Evolutionary conservation across 257 asterid genomes (phyloP).

Genomic region (Solanum corneliomulleri): DNA sequence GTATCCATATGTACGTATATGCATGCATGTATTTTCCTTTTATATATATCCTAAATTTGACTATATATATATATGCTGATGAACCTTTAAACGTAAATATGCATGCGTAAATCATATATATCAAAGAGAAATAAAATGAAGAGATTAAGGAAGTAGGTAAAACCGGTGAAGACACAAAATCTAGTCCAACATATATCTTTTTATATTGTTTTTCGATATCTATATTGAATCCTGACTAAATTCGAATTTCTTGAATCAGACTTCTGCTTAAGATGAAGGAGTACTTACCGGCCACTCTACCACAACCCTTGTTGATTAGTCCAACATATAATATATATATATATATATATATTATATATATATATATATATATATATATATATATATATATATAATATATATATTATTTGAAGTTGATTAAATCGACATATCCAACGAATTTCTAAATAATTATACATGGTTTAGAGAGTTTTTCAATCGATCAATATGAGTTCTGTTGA

Average conservation of each 20-base stretch:
- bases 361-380: no score
- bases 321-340: not conserved
- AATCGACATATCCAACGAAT: not conserved
- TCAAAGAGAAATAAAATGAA: not conserved
- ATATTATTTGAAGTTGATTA: not conserved
- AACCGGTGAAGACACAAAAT: slow-evolving; percentile 40
- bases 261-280: not conserved
- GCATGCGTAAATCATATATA: not conserved
- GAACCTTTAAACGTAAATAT: not conserved
- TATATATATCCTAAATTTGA: not conserved
- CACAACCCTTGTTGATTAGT: not conserved
- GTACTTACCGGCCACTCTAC: not conserved
- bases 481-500: not conserved
- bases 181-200: not conserved
- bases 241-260: no score
- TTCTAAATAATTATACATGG: not conserved
- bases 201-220: no score
- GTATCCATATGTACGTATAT: not conserved
- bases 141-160: slow-evolving; percentile 34
- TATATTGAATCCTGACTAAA: not conserved
- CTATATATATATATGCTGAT: not conserved
- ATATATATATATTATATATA: no score
- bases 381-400: no score
- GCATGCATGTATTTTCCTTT: not conserved
- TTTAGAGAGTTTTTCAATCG: not conserved